A percentile compares a stretch with the other conserved stretches of the same genome.
These are phyloP conservation scores for Mycena galericulata DNA, from an alignment of 768 basidiomycete genomes.

Conservation along the genomic window DNA sequence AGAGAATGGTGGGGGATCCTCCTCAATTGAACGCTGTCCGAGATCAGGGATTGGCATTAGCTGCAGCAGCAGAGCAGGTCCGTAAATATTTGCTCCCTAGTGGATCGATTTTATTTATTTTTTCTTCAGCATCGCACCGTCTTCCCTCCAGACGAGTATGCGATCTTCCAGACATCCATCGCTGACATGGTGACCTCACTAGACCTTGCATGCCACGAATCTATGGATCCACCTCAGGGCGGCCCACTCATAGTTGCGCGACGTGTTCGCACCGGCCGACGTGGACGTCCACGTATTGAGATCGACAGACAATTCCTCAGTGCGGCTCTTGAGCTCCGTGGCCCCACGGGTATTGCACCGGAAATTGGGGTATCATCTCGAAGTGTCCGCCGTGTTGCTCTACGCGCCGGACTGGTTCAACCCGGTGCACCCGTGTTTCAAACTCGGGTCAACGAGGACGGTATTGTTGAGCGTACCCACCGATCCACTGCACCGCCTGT, in stretches of 20 bases:
- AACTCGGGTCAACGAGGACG: not conserved
- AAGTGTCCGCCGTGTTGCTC: constrained; percentile 30
- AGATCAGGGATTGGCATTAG: constrained; percentile 1
- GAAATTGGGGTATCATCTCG: constrained; percentile 12
- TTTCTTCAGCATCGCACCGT: not conserved
- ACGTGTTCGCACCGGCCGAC: constrained; percentile 2
- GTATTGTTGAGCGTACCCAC: not conserved
- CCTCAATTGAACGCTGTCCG: constrained; percentile 1
- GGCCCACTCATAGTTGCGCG: not conserved
- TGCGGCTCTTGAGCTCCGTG: not conserved
- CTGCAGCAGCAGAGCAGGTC: constrained; percentile 11
- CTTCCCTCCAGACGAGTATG: not conserved
- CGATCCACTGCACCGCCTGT: constrained; percentile 1
- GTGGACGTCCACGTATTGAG: not conserved
- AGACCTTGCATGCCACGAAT: not conserved
- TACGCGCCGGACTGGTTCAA: constrained; percentile 30
- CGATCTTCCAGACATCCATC: not conserved
- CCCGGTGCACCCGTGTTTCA: constrained; percentile 27
- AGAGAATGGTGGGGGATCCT: not conserved
- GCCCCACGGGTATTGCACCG: constrained; percentile 2
- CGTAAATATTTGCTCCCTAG: not conserved
- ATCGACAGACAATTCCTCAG: not conserved
- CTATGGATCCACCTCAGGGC: not conserved
- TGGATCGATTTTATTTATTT: no score
- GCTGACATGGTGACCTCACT: not conserved